These are phyloP conservation scores for Schizochytrium sp. DNA, from an alignment of 108 stramenopile genomes.

Conservation along the genomic window DNA sequence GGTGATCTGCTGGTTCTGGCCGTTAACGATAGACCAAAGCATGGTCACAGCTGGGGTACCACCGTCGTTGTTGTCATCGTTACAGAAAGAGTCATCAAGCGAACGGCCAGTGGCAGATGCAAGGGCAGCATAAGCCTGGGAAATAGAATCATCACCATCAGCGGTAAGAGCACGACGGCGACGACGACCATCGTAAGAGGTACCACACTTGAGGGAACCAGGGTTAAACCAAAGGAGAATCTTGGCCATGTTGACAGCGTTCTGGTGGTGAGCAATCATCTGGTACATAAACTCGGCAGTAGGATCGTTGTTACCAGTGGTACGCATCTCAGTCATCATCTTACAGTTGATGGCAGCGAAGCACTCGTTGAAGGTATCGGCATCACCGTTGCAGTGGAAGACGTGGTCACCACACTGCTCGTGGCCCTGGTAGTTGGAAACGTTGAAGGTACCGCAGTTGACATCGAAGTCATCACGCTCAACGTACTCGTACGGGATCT, in stretches of 20 bases:
- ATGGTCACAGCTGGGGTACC: constrained; percentile 76
- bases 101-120: background rate
- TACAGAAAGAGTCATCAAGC: constrained; percentile 69
- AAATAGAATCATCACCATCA: too few species aligned
- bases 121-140: background rate
- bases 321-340: constrained; percentile 71
- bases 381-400: constrained; percentile 68
- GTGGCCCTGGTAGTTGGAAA: constrained; percentile 64
- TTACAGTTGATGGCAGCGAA: constrained; percentile 72
- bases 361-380: constrained; percentile 70
- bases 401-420: constrained; percentile 66
- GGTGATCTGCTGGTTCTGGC: constrained; percentile 86
- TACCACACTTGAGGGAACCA: constrained; percentile 57
- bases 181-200: constrained; percentile 49
- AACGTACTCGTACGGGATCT: constrained; percentile 76
- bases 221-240: constrained; percentile 72
- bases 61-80: constrained; percentile 73
- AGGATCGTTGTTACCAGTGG: constrained; percentile 60
- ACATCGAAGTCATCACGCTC: constrained; percentile 72
- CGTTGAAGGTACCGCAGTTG: constrained; percentile 79
- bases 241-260: constrained; percentile 93
- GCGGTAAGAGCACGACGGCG: too few species aligned
- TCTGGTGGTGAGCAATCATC: constrained; percentile 93
- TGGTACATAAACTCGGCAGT: constrained; percentile 78
- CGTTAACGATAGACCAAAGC: constrained; percentile 79